A percentile compares a stretch with the other conserved stretches of the same genome.
phyloP scores from a whole-genome alignment of 2,329 filamentous ascomycete genomes.

The Botrytis fabae region DNA sequence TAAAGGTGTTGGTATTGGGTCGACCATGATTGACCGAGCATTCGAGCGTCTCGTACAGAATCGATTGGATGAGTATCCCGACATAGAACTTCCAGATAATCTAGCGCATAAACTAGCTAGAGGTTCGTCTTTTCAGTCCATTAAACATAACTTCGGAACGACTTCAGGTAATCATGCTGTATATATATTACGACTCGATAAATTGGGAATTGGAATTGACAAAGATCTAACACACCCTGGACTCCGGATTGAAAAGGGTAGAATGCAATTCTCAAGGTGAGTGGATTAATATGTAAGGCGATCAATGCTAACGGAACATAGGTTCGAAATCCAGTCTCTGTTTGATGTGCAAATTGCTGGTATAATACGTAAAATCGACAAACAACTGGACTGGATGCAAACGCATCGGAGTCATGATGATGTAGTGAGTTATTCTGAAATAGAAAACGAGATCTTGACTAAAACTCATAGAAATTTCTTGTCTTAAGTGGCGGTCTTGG shows the following conservation, averaged over 20 bases:
- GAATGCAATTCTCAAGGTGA: constrained; percentile 14
- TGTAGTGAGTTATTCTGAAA: constrained; percentile 17
- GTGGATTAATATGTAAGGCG: background rate
- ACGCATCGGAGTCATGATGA: constrained; percentile 3
- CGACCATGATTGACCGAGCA: constrained; percentile 47
- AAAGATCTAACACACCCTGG: background rate
- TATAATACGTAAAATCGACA: constrained; percentile 39
- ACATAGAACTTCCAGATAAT: constrained; percentile 42
- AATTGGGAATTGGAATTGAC: constrained; percentile 10
- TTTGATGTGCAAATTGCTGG: constrained; percentile 17
- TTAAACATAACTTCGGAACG: constrained; percentile 48
- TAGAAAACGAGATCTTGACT: background rate
- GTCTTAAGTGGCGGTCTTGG: constrained; percentile 50
- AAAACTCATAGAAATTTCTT: constrained; percentile 43
- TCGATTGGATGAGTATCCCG: constrained; percentile 42
- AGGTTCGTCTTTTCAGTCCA: constrained; percentile 45
- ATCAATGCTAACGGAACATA: background rate
- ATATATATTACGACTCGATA: constrained; percentile 45
- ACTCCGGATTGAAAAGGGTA: background rate
- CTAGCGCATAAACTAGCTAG: constrained; percentile 44
- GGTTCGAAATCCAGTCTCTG: constrained; percentile 3
- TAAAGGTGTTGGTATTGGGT: constrained; percentile 49
- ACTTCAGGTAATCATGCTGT: constrained; percentile 45
- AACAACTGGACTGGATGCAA: constrained; percentile 40
- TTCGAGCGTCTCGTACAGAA: constrained; percentile 45